phyloP scores from a whole-genome alignment of 1,284 basidiomycete genomes.

The Bjerkandera adusta region DNA sequence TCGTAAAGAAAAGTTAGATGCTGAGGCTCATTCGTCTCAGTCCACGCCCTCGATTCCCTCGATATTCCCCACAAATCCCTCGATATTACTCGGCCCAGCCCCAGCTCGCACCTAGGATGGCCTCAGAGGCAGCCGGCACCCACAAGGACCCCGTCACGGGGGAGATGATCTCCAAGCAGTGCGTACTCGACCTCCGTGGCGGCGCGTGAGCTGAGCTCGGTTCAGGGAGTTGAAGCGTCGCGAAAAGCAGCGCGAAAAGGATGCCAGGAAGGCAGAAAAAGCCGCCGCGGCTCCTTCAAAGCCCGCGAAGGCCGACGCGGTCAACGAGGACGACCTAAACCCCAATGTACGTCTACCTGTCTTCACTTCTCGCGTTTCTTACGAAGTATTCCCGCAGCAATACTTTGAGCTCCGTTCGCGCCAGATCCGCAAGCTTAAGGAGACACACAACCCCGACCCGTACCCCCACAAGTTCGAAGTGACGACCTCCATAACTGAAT shows the following conservation, averaged over 20 bases:
- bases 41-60: slow-evolving; percentile 17
- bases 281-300: slow-evolving; percentile 47
- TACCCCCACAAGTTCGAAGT: slow-evolving; percentile 99
- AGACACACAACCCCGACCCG: slow-evolving; percentile 86
- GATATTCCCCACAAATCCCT: slow-evolving; percentile 9
- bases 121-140: slow-evolving; percentile 48
- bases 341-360: slow-evolving; percentile 62
- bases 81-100: slow-evolving; percentile 8
- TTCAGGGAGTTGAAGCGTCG: slow-evolving; percentile 89
- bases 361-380: neutral
- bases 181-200: slow-evolving; percentile 31
- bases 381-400: slow-evolving; percentile 63
- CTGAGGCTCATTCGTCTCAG: slow-evolving; percentile 26
- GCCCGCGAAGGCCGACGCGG: slow-evolving; percentile 30
- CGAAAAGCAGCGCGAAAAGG: slow-evolving; percentile 83
- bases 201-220: slow-evolving; percentile 21
- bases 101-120: slow-evolving; percentile 40
- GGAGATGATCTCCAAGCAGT: slow-evolving; percentile 95
- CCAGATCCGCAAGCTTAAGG: slow-evolving; percentile 84
- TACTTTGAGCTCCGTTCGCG: slow-evolving; percentile 94
- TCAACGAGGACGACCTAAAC: slow-evolving; percentile 73
- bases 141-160: slow-evolving; percentile 89
- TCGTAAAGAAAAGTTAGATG: slow-evolving; percentile 27
- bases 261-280: slow-evolving; percentile 83
- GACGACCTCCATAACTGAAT: slow-evolving; percentile 73